Base-by-base conservation (phyloP, 2,329 filamentous ascomycete species). In the Achaetomium macrosporum region DNA sequence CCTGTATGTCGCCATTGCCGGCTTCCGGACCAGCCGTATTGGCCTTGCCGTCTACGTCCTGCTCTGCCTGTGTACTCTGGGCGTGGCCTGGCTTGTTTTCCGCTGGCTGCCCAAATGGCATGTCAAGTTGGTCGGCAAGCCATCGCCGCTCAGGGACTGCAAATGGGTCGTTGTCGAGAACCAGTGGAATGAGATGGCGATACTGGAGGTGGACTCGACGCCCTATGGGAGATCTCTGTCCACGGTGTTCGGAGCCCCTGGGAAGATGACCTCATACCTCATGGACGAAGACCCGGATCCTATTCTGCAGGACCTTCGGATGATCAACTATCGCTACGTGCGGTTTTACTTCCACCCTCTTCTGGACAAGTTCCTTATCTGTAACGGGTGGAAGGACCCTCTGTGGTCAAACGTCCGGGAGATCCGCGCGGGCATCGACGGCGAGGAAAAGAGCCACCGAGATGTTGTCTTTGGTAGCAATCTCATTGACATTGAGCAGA, bases 141-240 rank as follows among this genome's bases (percentile, higher is more conserved):
- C 83, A 5, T 81, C 81, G 15, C 76, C 88, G 2, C 74, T 99
- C 30, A 77, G 79, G 50, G 81, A 87, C 50, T 93, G 89, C 64
- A 78, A 88, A 55, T 99, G 95, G 93, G 85, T 96, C 41, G 91
- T 95, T 29, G 81, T 97, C 58, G 93, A 96, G 78, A 96, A 99
- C 64, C 90, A 97, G 77, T 97, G 93, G 92, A 87, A 88, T 46
- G 92, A 97, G 69, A 87, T 97, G 68, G 77, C 79, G 12, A 81
- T 93, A n/a, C 81, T 95, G 63, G 66, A 83, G 46, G 77, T 97
- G 12, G 76, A 77, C 36, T 70, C 68, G 15, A 73, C 72, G 51
- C 65, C 68, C 17, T 83, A 79, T 66, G 81, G 76, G 45, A 79
- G 75, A 53, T 74, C 76, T 3, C 65, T 81, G 51, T 84, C 75